Conservation (phyloP, 495 filamentous ascomycete genomes). For the Ramalina peruviana region DNA sequence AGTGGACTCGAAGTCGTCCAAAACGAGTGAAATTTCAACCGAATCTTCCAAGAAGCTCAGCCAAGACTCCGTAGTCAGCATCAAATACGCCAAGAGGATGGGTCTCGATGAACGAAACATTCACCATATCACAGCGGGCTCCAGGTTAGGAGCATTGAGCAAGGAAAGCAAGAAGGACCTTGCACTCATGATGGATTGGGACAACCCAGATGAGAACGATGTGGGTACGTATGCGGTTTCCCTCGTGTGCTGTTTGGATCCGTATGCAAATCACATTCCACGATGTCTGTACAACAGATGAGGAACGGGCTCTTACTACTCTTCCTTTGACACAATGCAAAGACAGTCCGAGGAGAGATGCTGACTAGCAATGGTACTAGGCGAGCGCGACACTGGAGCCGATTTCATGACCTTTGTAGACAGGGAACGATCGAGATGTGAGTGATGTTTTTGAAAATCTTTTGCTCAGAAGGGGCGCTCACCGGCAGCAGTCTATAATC, state of each 20-base stretch:
- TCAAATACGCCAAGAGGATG: background rate
- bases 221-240: background rate
- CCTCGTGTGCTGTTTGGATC: too few relatives aligned
- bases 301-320: too few relatives aligned
- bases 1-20: background rate
- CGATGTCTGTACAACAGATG: too few relatives aligned
- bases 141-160: background rate
- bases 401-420: slow-evolving; percentile 19
- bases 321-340: too few relatives aligned
- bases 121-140: too few relatives aligned
- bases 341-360: too few relatives aligned
- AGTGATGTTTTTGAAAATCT: background rate
- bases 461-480: background rate
- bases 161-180: slow-evolving; percentile 4
- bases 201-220: background rate
- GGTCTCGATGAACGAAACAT: too few relatives aligned
- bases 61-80: background rate
- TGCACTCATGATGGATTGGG: slow-evolving; percentile 2
- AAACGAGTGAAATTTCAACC: background rate
- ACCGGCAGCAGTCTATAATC: slow-evolving; percentile 24
- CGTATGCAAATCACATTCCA: too few relatives aligned
- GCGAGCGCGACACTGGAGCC: slow-evolving; percentile 4
- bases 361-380: background rate
- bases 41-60: background rate
- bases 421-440: slow-evolving; percentile 22